Percentiles rank a stretch among this genome's conserved stretches.
These are phyloP conservation scores for Aspergillus costaricaensis DNA, from an alignment of 2,329 filamentous ascomycete species.

Conservation along the genomic window DNA sequence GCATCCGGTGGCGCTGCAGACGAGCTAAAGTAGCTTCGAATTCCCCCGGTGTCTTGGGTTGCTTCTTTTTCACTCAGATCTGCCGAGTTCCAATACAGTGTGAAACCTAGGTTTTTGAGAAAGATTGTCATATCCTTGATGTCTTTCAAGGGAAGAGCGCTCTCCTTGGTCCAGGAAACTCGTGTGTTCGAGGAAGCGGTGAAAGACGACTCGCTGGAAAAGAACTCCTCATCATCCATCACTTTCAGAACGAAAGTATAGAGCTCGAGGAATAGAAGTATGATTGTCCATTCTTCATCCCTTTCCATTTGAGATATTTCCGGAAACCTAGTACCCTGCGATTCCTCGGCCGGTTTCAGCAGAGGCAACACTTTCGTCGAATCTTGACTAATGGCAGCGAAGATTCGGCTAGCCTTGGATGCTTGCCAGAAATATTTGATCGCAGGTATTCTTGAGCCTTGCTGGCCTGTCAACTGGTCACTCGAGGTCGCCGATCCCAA, in stretches of 20 bases:
- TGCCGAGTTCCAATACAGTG: constrained; percentile 78
- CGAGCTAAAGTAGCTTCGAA: constrained; percentile 50
- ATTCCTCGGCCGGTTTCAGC: constrained; percentile 52
- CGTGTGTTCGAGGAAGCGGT: constrained; percentile 50
- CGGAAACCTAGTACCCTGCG: constrained; percentile 29
- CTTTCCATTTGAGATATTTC: constrained; percentile 40
- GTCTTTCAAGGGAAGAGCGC: constrained; percentile 70
- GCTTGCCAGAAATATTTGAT: constrained; percentile 85
- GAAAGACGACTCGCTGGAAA: constrained; percentile 58
- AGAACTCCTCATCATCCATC: constrained; percentile 96
- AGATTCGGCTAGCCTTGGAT: constrained; percentile 59
- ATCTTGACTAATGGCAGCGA: constrained; percentile 58
- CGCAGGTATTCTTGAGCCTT: constrained; percentile 56
- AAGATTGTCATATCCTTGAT: constrained; percentile 76
- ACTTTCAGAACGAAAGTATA: constrained; percentile 91
- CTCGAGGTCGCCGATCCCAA: constrained; percentile 63
- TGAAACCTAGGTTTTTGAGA: constrained; percentile 87
- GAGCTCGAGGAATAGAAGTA: constrained; percentile 88
- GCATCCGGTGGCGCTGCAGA: constrained; percentile 23
- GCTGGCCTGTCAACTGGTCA: constrained; percentile 35
- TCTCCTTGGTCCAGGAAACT: constrained; percentile 59
- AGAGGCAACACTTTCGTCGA: constrained; percentile 60
- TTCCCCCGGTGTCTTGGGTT: constrained; percentile 42
- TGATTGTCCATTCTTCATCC: constrained; percentile 79
- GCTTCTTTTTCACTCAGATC: constrained; percentile 57